Base-by-base conservation (phyloP, 805 yeast genomes). In the Candida railenensis region DNA sequence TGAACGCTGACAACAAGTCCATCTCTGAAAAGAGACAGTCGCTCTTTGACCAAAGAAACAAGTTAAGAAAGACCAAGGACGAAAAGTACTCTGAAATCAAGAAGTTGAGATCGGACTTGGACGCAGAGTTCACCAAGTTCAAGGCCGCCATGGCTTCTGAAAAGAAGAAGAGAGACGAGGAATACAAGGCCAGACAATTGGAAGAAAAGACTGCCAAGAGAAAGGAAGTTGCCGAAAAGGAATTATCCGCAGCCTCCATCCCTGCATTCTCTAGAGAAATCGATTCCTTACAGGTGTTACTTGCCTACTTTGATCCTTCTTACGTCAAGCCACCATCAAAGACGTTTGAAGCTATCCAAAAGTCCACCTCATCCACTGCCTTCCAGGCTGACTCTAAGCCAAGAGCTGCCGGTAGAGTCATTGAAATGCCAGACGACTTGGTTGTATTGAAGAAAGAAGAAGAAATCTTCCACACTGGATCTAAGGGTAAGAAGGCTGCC, bases 261-360 rank as follows among this genome's bases (percentile, higher is more conserved):
- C 96, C 98, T 22, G 98, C 97, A 22, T 91, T 86, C 70, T 81
- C 85, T 48, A 71, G 71, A 39, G 96, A 94, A 70, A 85, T 92
- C 58, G 76, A 77, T 54, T 74, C 85, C 52, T 87, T 94, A 59
- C 88, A 90, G 66, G 72, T 78, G 46, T 76, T 90, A 62, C 76
- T 91, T 63, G 61, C 71, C 33, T 80, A 80, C 67, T 88, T 94
- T 56, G 96, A 90, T 62, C 94, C 95, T 55, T 62, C 84, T 40
- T 83, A 80, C 67, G 88, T 82, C 59, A 81, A 79, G 64, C 82
- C 86, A 43, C 70, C 67, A 45, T 62, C 63, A 44, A 62, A 63
- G 47, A 48, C 59, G 25, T 45, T 61, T 28, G 64, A 61, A 37
- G 63, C 61, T 22, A 59, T 62, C 51, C 59, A 62, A 48, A 37